phyloP scores from a whole-genome alignment of 2,329 filamentous ascomycete species.

The Nothopassalora personata region DNA sequence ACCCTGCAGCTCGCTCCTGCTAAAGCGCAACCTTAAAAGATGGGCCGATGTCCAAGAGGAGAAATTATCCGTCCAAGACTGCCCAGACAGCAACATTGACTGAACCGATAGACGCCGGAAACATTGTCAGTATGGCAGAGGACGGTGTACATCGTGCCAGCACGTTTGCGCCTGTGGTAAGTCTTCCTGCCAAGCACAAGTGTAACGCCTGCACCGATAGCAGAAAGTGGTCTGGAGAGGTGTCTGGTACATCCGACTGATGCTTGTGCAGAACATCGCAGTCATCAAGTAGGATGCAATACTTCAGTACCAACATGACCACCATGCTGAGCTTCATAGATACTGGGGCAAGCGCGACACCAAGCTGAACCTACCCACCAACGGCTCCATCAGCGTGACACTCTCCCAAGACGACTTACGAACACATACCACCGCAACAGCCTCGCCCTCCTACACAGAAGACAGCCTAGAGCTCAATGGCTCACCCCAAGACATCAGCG shows the following conservation, averaged over 20 bases:
- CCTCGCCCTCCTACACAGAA: slow-evolving; percentile 64
- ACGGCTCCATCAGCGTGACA: slow-evolving; percentile 94
- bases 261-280: slow-evolving; percentile 64
- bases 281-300: slow-evolving; percentile 72
- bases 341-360: slow-evolving; percentile 98
- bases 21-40: background rate
- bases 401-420: slow-evolving; percentile 90
- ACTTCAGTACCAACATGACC: slow-evolving; percentile 6
- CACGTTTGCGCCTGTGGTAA: slow-evolving; percentile 79
- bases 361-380: slow-evolving; percentile 84
- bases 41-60: background rate
- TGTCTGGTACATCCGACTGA: background rate
- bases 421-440: slow-evolving; percentile 92
- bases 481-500: slow-evolving; percentile 74
- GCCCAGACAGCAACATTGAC: slow-evolving; percentile 14
- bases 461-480: slow-evolving; percentile 82
- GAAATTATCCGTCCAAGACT: slow-evolving; percentile 28
- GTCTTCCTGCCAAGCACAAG: background rate
- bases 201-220: background rate
- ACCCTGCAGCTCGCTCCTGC: background rate
- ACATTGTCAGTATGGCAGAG: slow-evolving; percentile 34
- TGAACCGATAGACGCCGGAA: background rate
- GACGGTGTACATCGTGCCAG: slow-evolving; percentile 74
- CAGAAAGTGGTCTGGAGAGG: background rate
- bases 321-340: slow-evolving; percentile 33